Conservation (phyloP, 2,329 filamentous ascomycete genomes). For the Magnaporthiopsis rhizophila region DNA sequence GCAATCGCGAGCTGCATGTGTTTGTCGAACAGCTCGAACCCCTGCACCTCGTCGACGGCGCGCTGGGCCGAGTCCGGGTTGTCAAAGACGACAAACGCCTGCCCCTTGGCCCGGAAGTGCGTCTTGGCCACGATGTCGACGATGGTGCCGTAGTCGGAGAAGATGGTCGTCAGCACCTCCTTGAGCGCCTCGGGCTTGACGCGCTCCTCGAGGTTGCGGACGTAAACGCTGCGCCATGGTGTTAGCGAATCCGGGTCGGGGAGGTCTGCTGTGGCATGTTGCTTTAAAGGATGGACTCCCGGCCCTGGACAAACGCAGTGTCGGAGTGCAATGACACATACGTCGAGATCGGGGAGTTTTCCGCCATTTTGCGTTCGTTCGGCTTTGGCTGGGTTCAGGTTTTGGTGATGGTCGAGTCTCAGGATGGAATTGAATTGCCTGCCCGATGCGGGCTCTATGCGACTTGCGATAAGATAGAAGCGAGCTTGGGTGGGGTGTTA, state of each 20-base stretch:
- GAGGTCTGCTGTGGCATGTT: too few relatives aligned
- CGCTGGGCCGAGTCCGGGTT: conserved; percentile 66
- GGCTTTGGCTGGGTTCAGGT: not conserved
- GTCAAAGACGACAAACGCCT: conserved; percentile 92
- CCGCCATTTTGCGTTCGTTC: conserved; percentile 17
- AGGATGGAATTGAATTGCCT: not conserved
- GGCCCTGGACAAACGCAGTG: conserved; percentile 34
- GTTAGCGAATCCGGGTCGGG: too few relatives aligned
- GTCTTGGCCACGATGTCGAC: conserved; percentile 66
- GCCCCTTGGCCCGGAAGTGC: conserved; percentile 86
- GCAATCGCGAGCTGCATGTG: conserved; percentile 77
- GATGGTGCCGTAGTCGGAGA: conserved; percentile 78
- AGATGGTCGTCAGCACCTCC: conserved; percentile 66
- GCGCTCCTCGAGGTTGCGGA: conserved; percentile 85
- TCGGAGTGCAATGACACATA: conserved; percentile 69
- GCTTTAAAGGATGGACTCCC: not conserved
- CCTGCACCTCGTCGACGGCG: conserved; percentile 83
- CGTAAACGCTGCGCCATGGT: conserved; percentile 46
- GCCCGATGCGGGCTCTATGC: too few relatives aligned
- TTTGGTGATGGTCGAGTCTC: not conserved
- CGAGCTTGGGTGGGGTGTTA: too few relatives aligned
- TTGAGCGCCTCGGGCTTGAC: conserved; percentile 75
- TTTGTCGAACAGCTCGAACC: conserved; percentile 89
- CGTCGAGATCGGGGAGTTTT: conserved; percentile 49
- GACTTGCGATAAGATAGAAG: too few relatives aligned